These are phyloP conservation scores for Trichosanthes truncata DNA, from an alignment of 306 rosid species.

Conservation along the genomic window DNA sequence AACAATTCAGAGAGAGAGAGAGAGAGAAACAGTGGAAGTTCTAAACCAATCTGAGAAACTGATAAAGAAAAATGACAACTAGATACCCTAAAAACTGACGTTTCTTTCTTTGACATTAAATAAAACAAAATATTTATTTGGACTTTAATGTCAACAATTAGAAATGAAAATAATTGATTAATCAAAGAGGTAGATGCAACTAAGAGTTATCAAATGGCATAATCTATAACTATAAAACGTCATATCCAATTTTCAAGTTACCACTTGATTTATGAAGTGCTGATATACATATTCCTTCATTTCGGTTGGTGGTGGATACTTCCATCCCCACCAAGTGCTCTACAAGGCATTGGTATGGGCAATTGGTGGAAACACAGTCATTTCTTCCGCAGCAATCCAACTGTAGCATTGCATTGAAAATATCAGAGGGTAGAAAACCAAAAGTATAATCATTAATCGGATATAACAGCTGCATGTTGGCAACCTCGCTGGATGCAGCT, in stretches of 20 bases:
- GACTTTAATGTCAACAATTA: not conserved
- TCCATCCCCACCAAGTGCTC: slow-evolving; percentile 75
- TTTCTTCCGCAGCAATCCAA: slow-evolving; percentile 27
- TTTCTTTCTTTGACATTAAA: not conserved
- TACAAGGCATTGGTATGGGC: slow-evolving; percentile 53
- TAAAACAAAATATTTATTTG: not conserved
- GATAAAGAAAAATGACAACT: not conserved
- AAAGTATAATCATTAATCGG: slow-evolving; percentile 1
- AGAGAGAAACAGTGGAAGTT: not conserved
- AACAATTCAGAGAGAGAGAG: not conserved
- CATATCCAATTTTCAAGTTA: slow-evolving; percentile 23
- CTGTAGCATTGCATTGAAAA: slow-evolving; percentile 27
- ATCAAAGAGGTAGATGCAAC: not conserved
- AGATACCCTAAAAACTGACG: not conserved
- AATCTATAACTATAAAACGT: not conserved
- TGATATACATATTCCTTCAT: slow-evolving; percentile 43
- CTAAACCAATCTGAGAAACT: not conserved
- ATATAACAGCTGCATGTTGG: slow-evolving; percentile 19
- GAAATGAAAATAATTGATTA: not conserved
- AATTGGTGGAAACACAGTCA: slow-evolving; percentile 18
- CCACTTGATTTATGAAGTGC: slow-evolving; percentile 78
- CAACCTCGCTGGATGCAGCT: slow-evolving; percentile 21
- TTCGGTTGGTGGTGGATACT: slow-evolving; percentile 39
- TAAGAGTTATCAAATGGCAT: not conserved
- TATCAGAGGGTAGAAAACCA: slow-evolving; percentile 16